A percentile compares a stretch with the other conserved stretches of the same genome.
Conservation (phyloP, 441 rosid species). For the Cnidoscolus chayamansa region DNA sequence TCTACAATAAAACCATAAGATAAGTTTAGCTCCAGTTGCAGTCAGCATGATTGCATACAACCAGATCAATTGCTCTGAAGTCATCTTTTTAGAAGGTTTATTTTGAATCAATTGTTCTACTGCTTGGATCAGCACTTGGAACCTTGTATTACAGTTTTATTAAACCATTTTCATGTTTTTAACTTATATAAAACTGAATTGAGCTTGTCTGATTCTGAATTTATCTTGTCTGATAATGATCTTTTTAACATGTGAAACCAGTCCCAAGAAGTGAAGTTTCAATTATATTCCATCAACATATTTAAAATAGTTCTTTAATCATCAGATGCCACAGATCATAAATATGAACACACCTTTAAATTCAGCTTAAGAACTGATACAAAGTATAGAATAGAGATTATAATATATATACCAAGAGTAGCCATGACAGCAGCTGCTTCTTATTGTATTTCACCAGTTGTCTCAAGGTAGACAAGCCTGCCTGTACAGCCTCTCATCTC, state of each 20-base stretch:
- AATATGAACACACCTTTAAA: no score
- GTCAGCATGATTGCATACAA: constrained; percentile 62
- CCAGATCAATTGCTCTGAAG: constrained; percentile 48
- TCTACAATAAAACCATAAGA: constrained; percentile 76
- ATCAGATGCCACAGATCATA: no score
- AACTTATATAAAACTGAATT: background rate
- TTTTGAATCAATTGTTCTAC: constrained; percentile 9
- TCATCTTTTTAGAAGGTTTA: constrained; percentile 45
- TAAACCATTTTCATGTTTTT: background rate
- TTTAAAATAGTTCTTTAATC: no score
- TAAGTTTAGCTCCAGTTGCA: constrained; percentile 65
- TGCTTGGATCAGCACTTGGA: constrained; percentile 68
- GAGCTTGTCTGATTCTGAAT: background rate
- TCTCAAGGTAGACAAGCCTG: background rate
- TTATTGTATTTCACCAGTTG: background rate
- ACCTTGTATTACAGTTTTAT: constrained; percentile 36
- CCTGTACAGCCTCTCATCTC: background rate
- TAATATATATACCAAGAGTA: constrained; percentile 66
- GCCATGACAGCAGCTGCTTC: constrained; percentile 68
- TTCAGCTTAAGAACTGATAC: no score
- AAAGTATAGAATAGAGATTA: background rate
- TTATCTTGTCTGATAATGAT: no score
- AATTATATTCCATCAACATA: no score
- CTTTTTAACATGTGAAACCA: no score
- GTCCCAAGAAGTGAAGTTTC: no score